Percentiles rank a stretch among this genome's conserved stretches.
phyloP scores from a whole-genome alignment of 352 stramenopile genomes.

The Globisporangium rhizosaccharum region DNA sequence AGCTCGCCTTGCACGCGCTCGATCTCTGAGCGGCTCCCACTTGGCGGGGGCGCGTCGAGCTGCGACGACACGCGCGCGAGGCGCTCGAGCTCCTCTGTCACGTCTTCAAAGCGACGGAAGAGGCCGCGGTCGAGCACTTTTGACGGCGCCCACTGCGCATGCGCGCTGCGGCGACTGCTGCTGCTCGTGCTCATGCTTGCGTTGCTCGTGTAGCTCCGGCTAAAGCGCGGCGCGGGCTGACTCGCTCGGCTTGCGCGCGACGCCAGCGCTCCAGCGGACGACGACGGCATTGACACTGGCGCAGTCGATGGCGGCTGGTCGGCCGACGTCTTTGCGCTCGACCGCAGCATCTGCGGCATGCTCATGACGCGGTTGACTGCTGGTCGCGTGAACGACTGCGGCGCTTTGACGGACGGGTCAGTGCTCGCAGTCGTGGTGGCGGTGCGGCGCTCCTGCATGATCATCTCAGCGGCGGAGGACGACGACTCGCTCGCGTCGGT shows the following conservation, averaged over 20 bases:
- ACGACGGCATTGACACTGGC: neutral
- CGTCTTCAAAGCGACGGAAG: constrained; percentile 52
- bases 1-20: constrained; percentile 37
- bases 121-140: constrained; percentile 44
- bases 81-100: constrained; percentile 39
- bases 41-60: constrained; percentile 14
- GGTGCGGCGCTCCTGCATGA: neutral
- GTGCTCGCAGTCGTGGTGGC: neutral
- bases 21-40: constrained; percentile 25
- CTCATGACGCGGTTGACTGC: constrained; percentile 2
- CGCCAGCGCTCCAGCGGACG: neutral
- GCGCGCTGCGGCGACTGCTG: neutral
- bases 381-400: neutral
- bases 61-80: constrained; percentile 30
- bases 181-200: neutral
- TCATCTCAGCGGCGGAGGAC: neutral
- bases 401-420: neutral
- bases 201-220: constrained; percentile 5
- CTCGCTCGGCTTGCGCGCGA: neutral
- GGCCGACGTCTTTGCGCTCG: constrained; percentile 4
- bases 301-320: constrained; percentile 2
- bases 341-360: constrained; percentile 13
- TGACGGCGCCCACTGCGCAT: constrained; percentile 4
- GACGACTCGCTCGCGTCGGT: constrained; percentile 9
- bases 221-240: constrained; percentile 2